A percentile compares a stretch with the other conserved stretches of the same genome.
Conservation (phyloP, 2,329 filamentous ascomycete species). For the Penicillium psychrosexuale region DNA sequence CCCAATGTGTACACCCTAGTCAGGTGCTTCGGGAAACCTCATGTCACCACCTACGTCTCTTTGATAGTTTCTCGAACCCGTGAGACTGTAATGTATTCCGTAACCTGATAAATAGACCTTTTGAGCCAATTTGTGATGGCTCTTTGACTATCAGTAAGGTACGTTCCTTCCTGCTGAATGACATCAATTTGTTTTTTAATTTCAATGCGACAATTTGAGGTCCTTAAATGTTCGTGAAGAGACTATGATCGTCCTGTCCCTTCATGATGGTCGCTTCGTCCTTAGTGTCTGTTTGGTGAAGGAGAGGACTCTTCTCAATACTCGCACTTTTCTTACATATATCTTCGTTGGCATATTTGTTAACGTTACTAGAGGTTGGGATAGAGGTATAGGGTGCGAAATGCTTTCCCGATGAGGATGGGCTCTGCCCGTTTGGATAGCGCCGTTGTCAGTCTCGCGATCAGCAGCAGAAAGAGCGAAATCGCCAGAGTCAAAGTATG, state of each 20-base stretch:
- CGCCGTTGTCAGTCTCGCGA: slow-evolving; percentile 22
- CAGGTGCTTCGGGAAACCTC: too few relatives aligned
- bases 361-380: slow-evolving; percentile 24
- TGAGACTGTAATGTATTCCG: too few relatives aligned
- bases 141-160: neutral
- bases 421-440: slow-evolving; percentile 22
- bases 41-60: too few relatives aligned
- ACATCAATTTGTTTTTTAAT: neutral
- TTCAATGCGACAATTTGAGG: neutral
- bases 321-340: slow-evolving; percentile 11
- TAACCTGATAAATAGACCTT: too few relatives aligned
- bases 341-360: slow-evolving; percentile 23
- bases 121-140: too few relatives aligned
- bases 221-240: neutral
- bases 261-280: slow-evolving; percentile 11
- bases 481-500: slow-evolving; percentile 33
- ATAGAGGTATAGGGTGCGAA: slow-evolving; percentile 29
- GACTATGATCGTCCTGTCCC: neutral
- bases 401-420: slow-evolving; percentile 30
- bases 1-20: too few relatives aligned
- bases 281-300: slow-evolving; percentile 11
- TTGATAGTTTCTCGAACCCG: too few relatives aligned
- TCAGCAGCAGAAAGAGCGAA: slow-evolving; percentile 26
- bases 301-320: slow-evolving; percentile 18
- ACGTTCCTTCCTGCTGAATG: neutral